These are phyloP conservation scores for Aspergillus olivimuriae DNA, from an alignment of 495 filamentous ascomycete genomes.

Conservation along the genomic window DNA sequence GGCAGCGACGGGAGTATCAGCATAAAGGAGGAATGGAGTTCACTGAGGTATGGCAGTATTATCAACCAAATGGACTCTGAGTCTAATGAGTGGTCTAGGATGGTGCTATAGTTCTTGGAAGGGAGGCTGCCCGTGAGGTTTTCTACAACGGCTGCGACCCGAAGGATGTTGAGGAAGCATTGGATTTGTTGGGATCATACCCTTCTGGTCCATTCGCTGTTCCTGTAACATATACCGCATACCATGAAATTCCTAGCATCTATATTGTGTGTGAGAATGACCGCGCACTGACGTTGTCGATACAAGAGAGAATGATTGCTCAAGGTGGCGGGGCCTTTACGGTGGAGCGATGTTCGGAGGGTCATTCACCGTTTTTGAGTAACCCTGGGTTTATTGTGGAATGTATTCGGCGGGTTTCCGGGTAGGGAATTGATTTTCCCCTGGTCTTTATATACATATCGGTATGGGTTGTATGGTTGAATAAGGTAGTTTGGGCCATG, in stretches of 20 bases:
- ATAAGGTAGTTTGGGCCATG: too few species aligned
- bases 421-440: too few species aligned
- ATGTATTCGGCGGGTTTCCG: constrained; percentile 19
- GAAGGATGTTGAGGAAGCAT: constrained; percentile 15
- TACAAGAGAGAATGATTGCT: constrained; percentile 23
- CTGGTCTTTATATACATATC: too few species aligned
- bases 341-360: constrained; percentile 24
- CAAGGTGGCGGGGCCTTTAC: constrained; percentile 17
- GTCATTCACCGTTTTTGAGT: constrained; percentile 26
- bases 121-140: constrained; percentile 9
- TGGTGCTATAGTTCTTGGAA: constrained; percentile 19
- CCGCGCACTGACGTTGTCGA: constrained; percentile 15
- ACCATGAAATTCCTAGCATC: constrained; percentile 22
- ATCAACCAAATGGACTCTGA: background rate
- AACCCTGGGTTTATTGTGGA: constrained; percentile 20
- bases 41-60: constrained; percentile 7
- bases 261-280: constrained; percentile 33
- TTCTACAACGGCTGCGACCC: constrained; percentile 22
- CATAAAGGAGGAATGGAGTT: constrained; percentile 14
- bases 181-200: constrained; percentile 20
- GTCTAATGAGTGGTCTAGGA: constrained; percentile 10
- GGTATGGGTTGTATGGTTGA: too few species aligned
- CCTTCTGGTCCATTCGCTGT: constrained; percentile 18
- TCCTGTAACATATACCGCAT: constrained; percentile 24
- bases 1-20: constrained; percentile 12